Conservation (phyloP, 352 stramenopile genomes). For the Pythium phragmiticola region DNA sequence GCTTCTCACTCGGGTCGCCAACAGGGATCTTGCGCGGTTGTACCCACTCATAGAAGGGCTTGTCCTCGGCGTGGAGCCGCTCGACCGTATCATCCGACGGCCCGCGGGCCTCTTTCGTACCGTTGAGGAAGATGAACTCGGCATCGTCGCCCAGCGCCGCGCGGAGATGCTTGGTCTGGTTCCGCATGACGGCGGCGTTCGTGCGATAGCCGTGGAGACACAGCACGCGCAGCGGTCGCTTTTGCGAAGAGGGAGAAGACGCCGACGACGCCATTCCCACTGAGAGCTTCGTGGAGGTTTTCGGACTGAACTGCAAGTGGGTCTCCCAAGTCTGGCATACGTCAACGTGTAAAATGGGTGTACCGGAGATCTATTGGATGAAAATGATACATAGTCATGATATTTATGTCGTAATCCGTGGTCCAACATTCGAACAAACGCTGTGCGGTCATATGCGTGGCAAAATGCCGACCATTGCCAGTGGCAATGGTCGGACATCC, state of each 20-base stretch:
- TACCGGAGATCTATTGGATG: not conserved
- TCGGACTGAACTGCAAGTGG: conserved; percentile 3
- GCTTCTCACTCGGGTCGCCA: conserved; percentile 28
- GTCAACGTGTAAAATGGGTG: conserved; percentile 9
- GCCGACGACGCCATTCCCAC: not conserved
- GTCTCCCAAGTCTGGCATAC: conserved; percentile 1
- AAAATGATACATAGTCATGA: not conserved
- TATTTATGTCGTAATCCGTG: not conserved
- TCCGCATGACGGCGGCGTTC: conserved; percentile 49
- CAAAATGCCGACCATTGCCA: not conserved
- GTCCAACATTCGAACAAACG: not conserved
- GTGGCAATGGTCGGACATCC: conserved; percentile 23
- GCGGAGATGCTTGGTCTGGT: conserved; percentile 46
- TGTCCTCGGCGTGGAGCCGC: conserved; percentile 40
- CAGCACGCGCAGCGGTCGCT: conserved; percentile 40
- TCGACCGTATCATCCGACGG: conserved; percentile 49
- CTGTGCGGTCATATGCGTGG: not conserved
- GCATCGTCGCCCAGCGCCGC: conserved; percentile 39
- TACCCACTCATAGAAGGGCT: conserved; percentile 56
- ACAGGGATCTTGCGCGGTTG: conserved; percentile 26
- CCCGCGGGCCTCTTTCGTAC: conserved; percentile 39
- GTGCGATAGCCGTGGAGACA: conserved; percentile 67
- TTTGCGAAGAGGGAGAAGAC: not conserved
- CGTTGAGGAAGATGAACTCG: conserved; percentile 64
- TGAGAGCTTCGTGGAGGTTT: not conserved